Conservation (phyloP, 768 basidiomycete genomes). For the Rhodosporidiobolus sp. region DNA sequence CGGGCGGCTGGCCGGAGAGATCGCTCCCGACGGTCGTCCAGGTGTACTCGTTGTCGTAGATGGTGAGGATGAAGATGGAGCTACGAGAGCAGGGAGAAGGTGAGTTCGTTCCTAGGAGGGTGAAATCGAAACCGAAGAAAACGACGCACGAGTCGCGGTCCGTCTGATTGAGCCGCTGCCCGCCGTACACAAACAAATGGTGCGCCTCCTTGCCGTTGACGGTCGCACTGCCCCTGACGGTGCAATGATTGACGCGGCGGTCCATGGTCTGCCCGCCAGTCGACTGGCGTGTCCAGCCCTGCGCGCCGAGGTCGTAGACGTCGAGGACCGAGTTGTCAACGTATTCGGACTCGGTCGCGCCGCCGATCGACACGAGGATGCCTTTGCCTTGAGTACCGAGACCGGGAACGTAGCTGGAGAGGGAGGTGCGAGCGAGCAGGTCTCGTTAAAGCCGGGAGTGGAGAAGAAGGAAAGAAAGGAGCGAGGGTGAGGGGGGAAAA, state of each 20-base stretch:
- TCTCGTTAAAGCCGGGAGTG: too few relatives aligned
- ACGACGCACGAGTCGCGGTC: constrained; percentile 27
- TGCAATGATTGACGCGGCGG: constrained; percentile 38
- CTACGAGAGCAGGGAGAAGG: too few relatives aligned
- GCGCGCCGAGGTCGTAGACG: constrained; percentile 18
- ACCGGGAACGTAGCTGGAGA: constrained; percentile 23
- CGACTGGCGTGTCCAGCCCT: constrained; percentile 37
- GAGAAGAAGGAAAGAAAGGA: too few relatives aligned
- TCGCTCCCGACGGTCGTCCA: constrained; percentile 35
- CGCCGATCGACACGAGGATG: constrained; percentile 31
- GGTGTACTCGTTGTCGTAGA: constrained; percentile 22
- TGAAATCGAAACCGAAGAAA: too few relatives aligned
- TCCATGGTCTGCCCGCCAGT: constrained; percentile 29
- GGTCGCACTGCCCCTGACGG: constrained; percentile 29
- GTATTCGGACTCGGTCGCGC: constrained; percentile 22
- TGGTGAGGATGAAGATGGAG: constrained; percentile 35
- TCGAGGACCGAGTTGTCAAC: constrained; percentile 14
- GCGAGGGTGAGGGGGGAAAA: neutral
- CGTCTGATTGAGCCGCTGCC: constrained; percentile 38
- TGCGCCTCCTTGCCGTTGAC: constrained; percentile 32
- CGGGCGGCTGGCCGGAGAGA: constrained; percentile 28
- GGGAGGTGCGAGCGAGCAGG: neutral
- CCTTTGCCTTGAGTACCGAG: constrained; percentile 26
- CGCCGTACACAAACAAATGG: constrained; percentile 38
- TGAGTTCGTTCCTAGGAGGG: too few relatives aligned